Conservation (phyloP, 257 asterid genomes). For the Eustoma russellianum region DNA sequence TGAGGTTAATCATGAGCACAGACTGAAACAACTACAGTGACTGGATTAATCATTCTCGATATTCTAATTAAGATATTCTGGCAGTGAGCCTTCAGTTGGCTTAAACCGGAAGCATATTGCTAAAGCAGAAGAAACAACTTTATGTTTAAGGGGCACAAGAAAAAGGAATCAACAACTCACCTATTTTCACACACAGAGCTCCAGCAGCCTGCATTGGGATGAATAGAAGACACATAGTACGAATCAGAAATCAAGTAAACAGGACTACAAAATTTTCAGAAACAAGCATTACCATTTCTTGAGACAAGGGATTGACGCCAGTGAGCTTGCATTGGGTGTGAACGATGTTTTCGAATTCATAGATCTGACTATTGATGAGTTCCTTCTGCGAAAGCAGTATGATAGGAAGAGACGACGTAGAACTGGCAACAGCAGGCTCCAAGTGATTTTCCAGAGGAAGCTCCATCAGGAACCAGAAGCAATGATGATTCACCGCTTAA, state of each 20-base stretch:
- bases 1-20: no score
- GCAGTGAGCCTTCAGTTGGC: neutral
- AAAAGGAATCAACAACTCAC: conserved; percentile 31
- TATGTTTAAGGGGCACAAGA: no score
- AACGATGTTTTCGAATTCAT: conserved; percentile 64
- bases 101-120: no score
- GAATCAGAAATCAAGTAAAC: conserved; percentile 5
- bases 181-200: conserved; percentile 88
- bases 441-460: conserved; percentile 28
- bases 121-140: no score
- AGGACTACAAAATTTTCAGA: neutral
- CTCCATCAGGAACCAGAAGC: conserved; percentile 27
- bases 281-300: conserved; percentile 65
- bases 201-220: conserved; percentile 87
- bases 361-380: conserved; percentile 57
- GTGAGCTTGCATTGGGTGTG: conserved; percentile 76
- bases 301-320: conserved; percentile 95
- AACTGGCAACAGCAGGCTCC: conserved; percentile 32
- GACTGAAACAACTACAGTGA: neutral
- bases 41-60: neutral
- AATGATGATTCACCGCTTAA: conserved; percentile 1
- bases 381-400: conserved; percentile 57
- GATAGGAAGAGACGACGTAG: conserved; percentile 41
- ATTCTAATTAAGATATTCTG: neutral
- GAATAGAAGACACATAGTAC: neutral